These are phyloP conservation scores for Trametes polyzona DNA, from an alignment of 1,284 basidiomycete species.

Conservation along the genomic window DNA sequence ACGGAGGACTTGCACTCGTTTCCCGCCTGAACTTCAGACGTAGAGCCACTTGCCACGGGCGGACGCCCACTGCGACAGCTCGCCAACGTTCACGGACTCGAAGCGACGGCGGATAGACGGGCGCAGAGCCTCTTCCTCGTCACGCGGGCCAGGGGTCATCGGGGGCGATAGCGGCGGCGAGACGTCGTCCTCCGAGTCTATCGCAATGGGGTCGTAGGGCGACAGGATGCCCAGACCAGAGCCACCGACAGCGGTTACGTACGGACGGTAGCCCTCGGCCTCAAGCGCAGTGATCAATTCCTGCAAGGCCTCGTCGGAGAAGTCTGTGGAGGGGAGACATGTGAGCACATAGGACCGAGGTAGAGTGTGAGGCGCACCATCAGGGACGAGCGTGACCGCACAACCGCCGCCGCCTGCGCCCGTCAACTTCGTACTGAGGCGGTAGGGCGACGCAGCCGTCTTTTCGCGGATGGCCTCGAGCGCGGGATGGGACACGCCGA, in stretches of 20 bases:
- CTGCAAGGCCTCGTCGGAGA: conserved; percentile 60
- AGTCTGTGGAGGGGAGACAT: conserved; percentile 49
- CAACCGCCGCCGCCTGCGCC: conserved; percentile 99
- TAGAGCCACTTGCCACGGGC: conserved; percentile 26
- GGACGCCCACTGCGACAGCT: conserved; percentile 22
- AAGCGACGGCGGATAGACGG: conserved; percentile 23
- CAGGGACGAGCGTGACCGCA: conserved; percentile 93
- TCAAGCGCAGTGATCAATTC: conserved; percentile 63
- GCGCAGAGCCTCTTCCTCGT: conserved; percentile 6
- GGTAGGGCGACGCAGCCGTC: conserved; percentile 67
- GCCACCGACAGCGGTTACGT: conserved; percentile 92
- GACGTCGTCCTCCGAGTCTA: conserved; percentile 11
- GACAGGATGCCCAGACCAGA: conserved; percentile 87
- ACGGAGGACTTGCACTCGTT: too few relatives aligned
- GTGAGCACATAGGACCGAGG: background rate
- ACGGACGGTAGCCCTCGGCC: conserved; percentile 78
- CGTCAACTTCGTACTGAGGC: conserved; percentile 93
- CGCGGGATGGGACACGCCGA: conserved; percentile 94
- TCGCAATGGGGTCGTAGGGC: conserved; percentile 49
- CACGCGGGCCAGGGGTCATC: conserved; percentile 40
- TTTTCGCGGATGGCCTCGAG: conserved; percentile 83
- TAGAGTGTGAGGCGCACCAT: conserved; percentile 55
- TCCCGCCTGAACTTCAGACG: conserved; percentile 8
- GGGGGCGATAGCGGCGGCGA: conserved; percentile 52
- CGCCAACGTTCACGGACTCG: conserved; percentile 12